Base-by-base conservation (phyloP, 2,329 filamentous ascomycete species). In the Phyllosticta citribraziliensis region DNA sequence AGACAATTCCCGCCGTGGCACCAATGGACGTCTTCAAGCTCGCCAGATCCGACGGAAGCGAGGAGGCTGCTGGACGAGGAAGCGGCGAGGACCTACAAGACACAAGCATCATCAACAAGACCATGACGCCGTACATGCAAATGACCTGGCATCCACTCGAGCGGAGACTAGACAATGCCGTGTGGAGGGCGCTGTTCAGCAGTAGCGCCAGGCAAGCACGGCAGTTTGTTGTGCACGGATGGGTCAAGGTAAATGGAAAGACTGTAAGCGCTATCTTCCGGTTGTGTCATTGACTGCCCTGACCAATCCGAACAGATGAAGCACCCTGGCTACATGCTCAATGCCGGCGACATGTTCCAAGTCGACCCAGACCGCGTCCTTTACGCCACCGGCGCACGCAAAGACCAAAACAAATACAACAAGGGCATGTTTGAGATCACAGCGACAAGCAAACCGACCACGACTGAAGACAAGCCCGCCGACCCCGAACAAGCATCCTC, bases 301-400 rank as follows among this genome's bases (percentile, higher is more conserved):
- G 5, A 47, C 9, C 12, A 22, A 12, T 1, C 3, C 24, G 4
- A 12, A 24, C 22, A 96, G 93, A 96, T 97, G 89, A 81, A 83
- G 65, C 89, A 94, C 71, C 92, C 94, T 9, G 88, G 91, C 60
- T 99, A 99, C 74, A 86, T 91, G 66, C 83, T 99, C 50, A 99
- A 99, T 74, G 95, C 94, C 2, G 94, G 94, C 67, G 94, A 99
- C 73, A 90, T 99, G 85, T 99, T 99, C 81, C 91, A 96, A 73
- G 93, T 99, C 68, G 88, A 97, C 20, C 82, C 89, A 40, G 90
- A 96, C 50, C 85, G 87, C 67, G 94, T 99, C 61, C 82, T 99
- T 75, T 92, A 83, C 69, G 93, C 90, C 35, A 96, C 92, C 1
- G 94, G 94, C 62, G 81, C 83, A 25, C 82, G 84, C 56, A 94